phyloP scores from a whole-genome alignment of 1,284 basidiomycete species.

The Singerocomus inundabilis region DNA sequence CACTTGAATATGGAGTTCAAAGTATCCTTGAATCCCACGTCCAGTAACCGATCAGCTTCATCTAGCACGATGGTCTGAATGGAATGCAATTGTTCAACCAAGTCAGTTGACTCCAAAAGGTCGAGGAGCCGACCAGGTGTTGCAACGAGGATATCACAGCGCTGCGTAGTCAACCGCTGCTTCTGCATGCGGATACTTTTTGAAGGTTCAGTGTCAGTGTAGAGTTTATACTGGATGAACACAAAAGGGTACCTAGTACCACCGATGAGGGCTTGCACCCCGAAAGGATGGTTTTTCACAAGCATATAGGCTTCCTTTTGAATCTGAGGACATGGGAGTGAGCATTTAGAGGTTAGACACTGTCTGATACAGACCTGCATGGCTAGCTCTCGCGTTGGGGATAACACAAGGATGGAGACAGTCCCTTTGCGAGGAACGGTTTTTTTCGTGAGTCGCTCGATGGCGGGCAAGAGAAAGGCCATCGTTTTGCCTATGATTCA shows the following conservation, averaged over 20 bases:
- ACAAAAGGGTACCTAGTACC: constrained; percentile 48
- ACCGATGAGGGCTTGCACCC: constrained; percentile 42
- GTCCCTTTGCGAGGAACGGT: constrained; percentile 15
- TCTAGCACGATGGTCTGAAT: constrained; percentile 84
- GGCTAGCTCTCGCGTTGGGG: constrained; percentile 88
- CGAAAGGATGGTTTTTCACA: constrained; percentile 47
- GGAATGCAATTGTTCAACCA: constrained; percentile 39
- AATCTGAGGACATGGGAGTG: constrained; percentile 31
- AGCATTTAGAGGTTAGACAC: background rate
- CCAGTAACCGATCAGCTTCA: constrained; percentile 88
- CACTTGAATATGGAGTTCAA: constrained; percentile 74
- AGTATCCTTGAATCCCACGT: constrained; percentile 84
- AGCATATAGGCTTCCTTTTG: constrained; percentile 79
- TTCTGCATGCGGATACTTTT: constrained; percentile 32
- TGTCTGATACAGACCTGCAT: constrained; percentile 57
- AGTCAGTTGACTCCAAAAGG: constrained; percentile 52
- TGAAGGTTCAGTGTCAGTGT: constrained; percentile 2
- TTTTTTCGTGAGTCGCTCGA: constrained; percentile 62
- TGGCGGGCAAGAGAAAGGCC: constrained; percentile 85
- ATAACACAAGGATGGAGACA: constrained; percentile 64
- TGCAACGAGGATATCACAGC: constrained; percentile 82
- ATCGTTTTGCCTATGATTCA: constrained; percentile 71
- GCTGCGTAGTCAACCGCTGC: constrained; percentile 40
- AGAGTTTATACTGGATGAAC: background rate
- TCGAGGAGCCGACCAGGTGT: constrained; percentile 90